These are phyloP conservation scores for Heterobasidion annosum DNA, from an alignment of 1,284 basidiomycete species.

Conservation along the genomic window DNA sequence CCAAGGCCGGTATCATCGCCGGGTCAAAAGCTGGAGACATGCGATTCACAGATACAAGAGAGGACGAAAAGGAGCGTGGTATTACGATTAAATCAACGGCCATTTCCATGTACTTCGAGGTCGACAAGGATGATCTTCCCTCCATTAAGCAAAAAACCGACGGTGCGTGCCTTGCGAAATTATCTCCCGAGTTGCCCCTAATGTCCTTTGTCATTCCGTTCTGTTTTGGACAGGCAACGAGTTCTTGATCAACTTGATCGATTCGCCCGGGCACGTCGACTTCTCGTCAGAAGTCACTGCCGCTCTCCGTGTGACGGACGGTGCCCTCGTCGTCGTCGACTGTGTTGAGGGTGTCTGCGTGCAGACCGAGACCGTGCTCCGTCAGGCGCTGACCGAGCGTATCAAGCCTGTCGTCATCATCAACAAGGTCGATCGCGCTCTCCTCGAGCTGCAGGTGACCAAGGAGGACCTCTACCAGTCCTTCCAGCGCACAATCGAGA, in stretches of 20 bases:
- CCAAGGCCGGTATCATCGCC: slow-evolving; percentile 99
- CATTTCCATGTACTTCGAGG: slow-evolving; percentile 99
- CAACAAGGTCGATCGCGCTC: slow-evolving; percentile 99
- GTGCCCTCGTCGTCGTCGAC: slow-evolving; percentile 98
- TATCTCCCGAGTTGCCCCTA: no score
- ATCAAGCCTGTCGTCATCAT: slow-evolving; percentile 99
- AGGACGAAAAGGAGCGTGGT: slow-evolving; percentile 99
- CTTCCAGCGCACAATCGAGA: slow-evolving; percentile 97
- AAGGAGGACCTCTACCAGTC: slow-evolving; percentile 99
- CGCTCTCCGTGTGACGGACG: slow-evolving; percentile 99
- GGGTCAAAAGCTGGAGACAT: slow-evolving; percentile 91
- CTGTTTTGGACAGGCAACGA: slow-evolving; percentile 58
- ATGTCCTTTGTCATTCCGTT: slow-evolving; percentile 2
- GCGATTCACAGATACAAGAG: slow-evolving; percentile 97
- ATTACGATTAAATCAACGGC: slow-evolving; percentile 99
- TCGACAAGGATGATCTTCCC: slow-evolving; percentile 81
- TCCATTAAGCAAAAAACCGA: slow-evolving; percentile 92
- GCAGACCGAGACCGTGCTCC: slow-evolving; percentile 98
- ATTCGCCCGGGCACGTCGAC: slow-evolving; percentile 99
- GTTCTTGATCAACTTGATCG: slow-evolving; percentile 99
- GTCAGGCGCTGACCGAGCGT: slow-evolving; percentile 95
- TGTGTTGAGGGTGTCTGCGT: slow-evolving; percentile 99
- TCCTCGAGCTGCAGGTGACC: slow-evolving; percentile 95
- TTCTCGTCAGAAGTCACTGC: slow-evolving; percentile 99
- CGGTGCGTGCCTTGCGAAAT: slow-evolving; percentile 36